phyloP scores from a whole-genome alignment of 768 basidiomycete species.

The Mrakia frigida region DNA sequence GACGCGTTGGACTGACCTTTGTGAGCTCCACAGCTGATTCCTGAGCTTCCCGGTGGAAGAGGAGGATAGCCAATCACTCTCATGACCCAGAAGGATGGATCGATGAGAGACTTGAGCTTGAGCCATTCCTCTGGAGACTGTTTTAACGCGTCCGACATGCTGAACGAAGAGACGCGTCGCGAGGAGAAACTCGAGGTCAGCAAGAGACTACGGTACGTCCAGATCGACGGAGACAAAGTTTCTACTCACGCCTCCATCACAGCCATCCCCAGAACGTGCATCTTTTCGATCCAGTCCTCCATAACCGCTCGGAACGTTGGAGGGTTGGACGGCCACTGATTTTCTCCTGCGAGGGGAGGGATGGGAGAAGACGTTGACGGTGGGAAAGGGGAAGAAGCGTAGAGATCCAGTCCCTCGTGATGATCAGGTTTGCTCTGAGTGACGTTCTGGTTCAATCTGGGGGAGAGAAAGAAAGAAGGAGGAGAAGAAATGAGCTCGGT shows the following conservation, averaged over 20 bases:
- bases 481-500: background rate
- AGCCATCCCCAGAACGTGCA: constrained; percentile 72
- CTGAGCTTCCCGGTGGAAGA: constrained; percentile 69
- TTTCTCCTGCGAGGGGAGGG: constrained; percentile 53
- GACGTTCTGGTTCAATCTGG: constrained; percentile 69
- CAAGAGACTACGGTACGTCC: background rate
- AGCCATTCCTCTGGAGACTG: constrained; percentile 66
- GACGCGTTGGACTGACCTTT: constrained; percentile 52
- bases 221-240: constrained; percentile 3
- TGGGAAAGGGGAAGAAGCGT: constrained; percentile 8
- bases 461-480: too few species aligned
- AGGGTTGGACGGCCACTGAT: constrained; percentile 70
- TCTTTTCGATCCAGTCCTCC: constrained; percentile 73
- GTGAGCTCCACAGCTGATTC: constrained; percentile 85
- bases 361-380: background rate
- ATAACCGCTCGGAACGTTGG: constrained; percentile 59
- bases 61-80: constrained; percentile 85
- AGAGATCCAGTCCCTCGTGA: constrained; percentile 33
- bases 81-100: constrained; percentile 87
- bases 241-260: constrained; percentile 83
- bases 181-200: background rate
- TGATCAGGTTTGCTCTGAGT: constrained; percentile 72
- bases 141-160: constrained; percentile 76
- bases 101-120: constrained; percentile 61
- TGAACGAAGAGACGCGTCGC: constrained; percentile 39